These are phyloP conservation scores for Grosmannia clavigera DNA, from an alignment of 2,329 filamentous ascomycete species.

Conservation along the genomic window DNA sequence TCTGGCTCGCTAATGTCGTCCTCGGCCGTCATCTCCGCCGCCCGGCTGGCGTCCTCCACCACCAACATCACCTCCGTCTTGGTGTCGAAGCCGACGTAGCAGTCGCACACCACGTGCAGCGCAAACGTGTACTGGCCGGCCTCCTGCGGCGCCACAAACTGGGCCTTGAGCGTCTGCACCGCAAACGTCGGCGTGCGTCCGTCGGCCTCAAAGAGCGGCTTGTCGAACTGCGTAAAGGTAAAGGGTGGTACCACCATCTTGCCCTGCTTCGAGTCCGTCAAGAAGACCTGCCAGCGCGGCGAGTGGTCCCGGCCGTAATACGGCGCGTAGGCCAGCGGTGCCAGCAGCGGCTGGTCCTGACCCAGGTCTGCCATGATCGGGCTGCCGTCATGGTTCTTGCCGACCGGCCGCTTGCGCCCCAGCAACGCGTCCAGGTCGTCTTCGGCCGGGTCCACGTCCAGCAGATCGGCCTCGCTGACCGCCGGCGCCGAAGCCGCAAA, in stretches of 20 bases:
- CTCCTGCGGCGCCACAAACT: conserved; percentile 90
- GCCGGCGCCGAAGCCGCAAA: conserved; percentile 55
- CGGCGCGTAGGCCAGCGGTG: conserved; percentile 80
- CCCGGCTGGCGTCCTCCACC: conserved; percentile 82
- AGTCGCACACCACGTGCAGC: conserved; percentile 88
- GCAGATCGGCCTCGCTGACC: conserved; percentile 66
- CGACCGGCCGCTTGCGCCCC: conserved; percentile 53
- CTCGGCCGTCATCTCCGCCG: conserved; percentile 65
- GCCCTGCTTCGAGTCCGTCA: conserved; percentile 85
- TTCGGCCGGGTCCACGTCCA: conserved; percentile 86
- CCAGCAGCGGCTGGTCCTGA: conserved; percentile 54
- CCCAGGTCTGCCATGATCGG: conserved; percentile 34
- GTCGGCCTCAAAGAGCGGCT: conserved; percentile 67
- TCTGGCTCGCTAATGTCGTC: conserved; percentile 97
- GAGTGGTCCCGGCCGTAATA: conserved; percentile 83
- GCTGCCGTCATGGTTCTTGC: conserved; percentile 50
- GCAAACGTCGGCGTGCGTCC: conserved; percentile 78
- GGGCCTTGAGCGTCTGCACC: conserved; percentile 92
- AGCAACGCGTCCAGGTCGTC: conserved; percentile 79
- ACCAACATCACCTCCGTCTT: conserved; percentile 82
- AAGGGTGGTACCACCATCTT: conserved; percentile 96
- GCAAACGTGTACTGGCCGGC: conserved; percentile 89
- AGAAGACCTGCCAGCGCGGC: conserved; percentile 87
- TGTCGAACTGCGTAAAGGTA: conserved; percentile 86
- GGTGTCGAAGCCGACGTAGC: conserved; percentile 86